phyloP scores from a whole-genome alignment of 2,329 filamentous ascomycete genomes.

The Dothiorella sarmentorum region DNA sequence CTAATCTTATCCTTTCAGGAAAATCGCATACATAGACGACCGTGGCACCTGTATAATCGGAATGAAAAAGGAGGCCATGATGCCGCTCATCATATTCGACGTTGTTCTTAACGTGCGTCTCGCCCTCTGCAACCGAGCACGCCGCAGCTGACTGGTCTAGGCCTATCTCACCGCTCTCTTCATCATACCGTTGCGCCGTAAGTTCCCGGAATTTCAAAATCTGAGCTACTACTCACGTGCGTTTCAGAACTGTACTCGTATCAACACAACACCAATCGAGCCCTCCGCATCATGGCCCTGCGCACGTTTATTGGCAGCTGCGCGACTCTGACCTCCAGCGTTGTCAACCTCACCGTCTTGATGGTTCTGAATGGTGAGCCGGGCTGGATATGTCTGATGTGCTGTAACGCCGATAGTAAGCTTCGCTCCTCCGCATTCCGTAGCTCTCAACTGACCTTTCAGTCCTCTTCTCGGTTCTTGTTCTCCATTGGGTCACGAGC shows the following conservation, averaged over 20 bases:
- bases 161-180: conserved; percentile 62
- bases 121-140: background rate
- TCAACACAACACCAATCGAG: background rate
- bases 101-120: conserved; percentile 52
- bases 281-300: conserved; percentile 13
- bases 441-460: background rate
- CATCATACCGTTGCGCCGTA: conserved; percentile 53
- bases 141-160: background rate
- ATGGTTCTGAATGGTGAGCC: conserved; percentile 13
- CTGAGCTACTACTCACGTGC: background rate
- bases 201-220: background rate
- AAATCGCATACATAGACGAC: conserved; percentile 53
- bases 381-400: conserved; percentile 17
- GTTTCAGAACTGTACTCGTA: conserved; percentile 10
- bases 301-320: conserved; percentile 16
- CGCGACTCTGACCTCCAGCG: conserved; percentile 7
- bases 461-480: conserved; percentile 15
- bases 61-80: conserved; percentile 56
- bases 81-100: conserved; percentile 61
- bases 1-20: conserved; percentile 38
- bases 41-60: conserved; percentile 56
- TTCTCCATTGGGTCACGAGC: conserved; percentile 16
- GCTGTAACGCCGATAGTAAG: conserved; percentile 18
- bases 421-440: background rate
- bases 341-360: conserved; percentile 9